Conservation (phyloP, 352 stramenopile genomes). For the Globisporangium orthogonon region DNA sequence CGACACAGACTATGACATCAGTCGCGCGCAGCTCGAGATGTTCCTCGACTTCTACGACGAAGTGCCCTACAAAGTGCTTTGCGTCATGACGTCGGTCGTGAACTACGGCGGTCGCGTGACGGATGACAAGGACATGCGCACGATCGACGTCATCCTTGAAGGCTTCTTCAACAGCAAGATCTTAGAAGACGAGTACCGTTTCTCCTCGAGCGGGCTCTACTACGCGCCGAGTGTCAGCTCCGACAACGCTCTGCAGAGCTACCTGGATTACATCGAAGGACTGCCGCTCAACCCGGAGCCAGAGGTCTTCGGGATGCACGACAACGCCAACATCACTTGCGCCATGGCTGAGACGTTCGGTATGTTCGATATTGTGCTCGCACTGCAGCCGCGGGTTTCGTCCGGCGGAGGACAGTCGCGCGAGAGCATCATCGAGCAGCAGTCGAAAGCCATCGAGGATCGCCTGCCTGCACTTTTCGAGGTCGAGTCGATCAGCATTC, state of each 20-base stretch:
- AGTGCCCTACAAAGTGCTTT: conserved; percentile 83
- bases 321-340: conserved; percentile 93
- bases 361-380: conserved; percentile 84
- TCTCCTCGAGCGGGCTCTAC: conserved; percentile 73
- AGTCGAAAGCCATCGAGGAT: conserved; percentile 79
- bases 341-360: conserved; percentile 88
- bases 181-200: conserved; percentile 51
- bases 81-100: conserved; percentile 83
- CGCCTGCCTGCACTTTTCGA: conserved; percentile 76
- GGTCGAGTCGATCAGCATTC: conserved; percentile 76
- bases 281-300: conserved; percentile 87
- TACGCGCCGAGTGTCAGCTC: conserved; percentile 54
- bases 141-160: conserved; percentile 78
- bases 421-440: conserved; percentile 86
- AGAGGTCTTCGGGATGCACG: conserved; percentile 93
- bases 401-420: conserved; percentile 70
- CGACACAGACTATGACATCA: conserved; percentile 69
- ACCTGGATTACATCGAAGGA: conserved; percentile 85
- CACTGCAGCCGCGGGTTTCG: conserved; percentile 79
- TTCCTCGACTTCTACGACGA: conserved; percentile 89
- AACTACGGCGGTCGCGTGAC: conserved; percentile 94
- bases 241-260: conserved; percentile 64
- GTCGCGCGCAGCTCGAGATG: conserved; percentile 82
- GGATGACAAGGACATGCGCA: conserved; percentile 89
- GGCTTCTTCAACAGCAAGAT: conserved; percentile 77